Evolutionary conservation across 192 early-diverging fungal genomes (phyloP).

Genomic region (Coemansia sp.): DNA sequence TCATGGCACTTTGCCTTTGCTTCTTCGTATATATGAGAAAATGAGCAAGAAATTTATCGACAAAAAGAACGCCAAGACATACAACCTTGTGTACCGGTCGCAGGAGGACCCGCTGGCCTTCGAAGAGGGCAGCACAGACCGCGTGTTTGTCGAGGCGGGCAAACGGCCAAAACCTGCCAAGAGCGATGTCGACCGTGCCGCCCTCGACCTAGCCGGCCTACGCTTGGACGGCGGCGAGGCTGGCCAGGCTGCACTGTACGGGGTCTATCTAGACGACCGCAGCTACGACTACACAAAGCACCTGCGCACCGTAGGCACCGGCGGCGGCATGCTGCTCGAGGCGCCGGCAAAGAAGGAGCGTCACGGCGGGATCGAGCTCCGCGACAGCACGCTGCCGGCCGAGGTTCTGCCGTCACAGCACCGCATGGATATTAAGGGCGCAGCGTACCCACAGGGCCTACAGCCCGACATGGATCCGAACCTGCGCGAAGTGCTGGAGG

Average conservation of each 20-base stretch:
- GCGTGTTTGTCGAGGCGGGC: slow-evolving; percentile 70
- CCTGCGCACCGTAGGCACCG: slow-evolving; percentile 74
- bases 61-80: slow-evolving; percentile 76
- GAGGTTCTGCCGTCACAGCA: slow-evolving; percentile 71
- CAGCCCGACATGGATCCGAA: slow-evolving; percentile 76
- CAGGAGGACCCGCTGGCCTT: slow-evolving; percentile 88
- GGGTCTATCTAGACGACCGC: slow-evolving; percentile 86
- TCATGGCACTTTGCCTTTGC: not conserved
- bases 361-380: slow-evolving; percentile 45
- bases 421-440: slow-evolving; percentile 70
- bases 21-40: not conserved
- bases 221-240: slow-evolving; percentile 20
- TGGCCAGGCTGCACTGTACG: slow-evolving; percentile 80
- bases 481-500: slow-evolving; percentile 85
- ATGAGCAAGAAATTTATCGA: slow-evolving; percentile 77
- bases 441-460: slow-evolving; percentile 55
- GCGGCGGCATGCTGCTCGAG: slow-evolving; percentile 75
- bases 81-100: slow-evolving; percentile 91
- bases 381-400: slow-evolving; percentile 55
- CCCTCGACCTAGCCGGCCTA: slow-evolving; percentile 19
- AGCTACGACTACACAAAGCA: slow-evolving; percentile 96
- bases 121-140: slow-evolving; percentile 69
- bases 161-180: not conserved
- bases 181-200: slow-evolving; percentile 24
- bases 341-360: slow-evolving; percentile 54